phyloP scores from a whole-genome alignment of 176 grass and related monocot genomes.

The Pontederia paniculata region DNA sequence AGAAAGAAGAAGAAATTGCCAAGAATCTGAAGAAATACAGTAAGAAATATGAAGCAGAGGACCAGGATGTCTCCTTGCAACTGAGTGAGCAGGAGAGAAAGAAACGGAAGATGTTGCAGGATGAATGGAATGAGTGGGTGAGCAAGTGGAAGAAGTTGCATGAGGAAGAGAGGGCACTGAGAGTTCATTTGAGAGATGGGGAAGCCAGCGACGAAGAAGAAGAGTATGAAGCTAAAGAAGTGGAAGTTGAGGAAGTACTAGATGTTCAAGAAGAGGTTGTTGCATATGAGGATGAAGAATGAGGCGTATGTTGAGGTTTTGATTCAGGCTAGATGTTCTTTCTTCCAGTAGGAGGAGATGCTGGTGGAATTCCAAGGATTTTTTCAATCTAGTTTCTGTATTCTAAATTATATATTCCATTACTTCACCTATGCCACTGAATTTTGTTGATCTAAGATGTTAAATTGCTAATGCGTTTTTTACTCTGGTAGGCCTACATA shows the following conservation, averaged over 20 bases:
- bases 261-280: constrained; percentile 46
- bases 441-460: too few species aligned
- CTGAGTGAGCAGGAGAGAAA: constrained; percentile 59
- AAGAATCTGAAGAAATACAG: constrained; percentile 67
- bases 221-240: constrained; percentile 76
- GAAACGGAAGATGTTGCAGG: constrained; percentile 52
- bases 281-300: constrained; percentile 57
- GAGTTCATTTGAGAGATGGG: constrained; percentile 52
- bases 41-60: constrained; percentile 76
- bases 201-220: constrained; percentile 69
- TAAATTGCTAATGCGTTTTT: too few species aligned
- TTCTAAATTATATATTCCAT: too few species aligned
- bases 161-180: constrained; percentile 44
- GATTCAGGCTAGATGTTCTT: too few species aligned
- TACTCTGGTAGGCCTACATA: too few species aligned
- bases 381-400: too few species aligned
- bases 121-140: constrained; percentile 78
- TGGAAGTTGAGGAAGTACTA: constrained; percentile 69
- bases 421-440: too few species aligned
- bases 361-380: too few species aligned
- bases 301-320: neutral
- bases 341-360: too few species aligned
- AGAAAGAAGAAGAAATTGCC: constrained; percentile 62
- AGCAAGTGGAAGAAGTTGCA: constrained; percentile 59
- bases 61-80: constrained; percentile 54